Percentiles rank a stretch among this genome's conserved stretches.
Evolutionary conservation across 2,329 filamentous ascomycete species (phyloP).

Genomic region (Dothiorella sarmentorum): DNA sequence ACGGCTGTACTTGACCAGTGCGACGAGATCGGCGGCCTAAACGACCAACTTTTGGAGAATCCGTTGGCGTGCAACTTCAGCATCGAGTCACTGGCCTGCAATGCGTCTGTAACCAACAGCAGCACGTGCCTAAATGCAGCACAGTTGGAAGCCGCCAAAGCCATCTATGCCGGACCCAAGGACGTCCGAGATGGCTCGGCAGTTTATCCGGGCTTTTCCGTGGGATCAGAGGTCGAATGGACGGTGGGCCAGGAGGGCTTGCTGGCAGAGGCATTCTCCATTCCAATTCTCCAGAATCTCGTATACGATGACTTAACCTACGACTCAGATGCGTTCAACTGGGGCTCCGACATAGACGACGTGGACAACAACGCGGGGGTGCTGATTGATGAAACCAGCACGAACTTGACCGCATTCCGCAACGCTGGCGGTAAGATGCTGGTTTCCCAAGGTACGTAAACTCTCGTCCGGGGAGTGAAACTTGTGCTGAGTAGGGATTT

Average conservation of each 20-base stretch:
- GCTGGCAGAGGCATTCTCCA: constrained; percentile 35
- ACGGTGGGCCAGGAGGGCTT: constrained; percentile 32
- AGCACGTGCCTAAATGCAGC: constrained; percentile 31
- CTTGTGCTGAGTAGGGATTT: background rate
- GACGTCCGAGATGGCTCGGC: constrained; percentile 21
- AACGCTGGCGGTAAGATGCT: constrained; percentile 37
- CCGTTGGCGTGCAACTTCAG: constrained; percentile 38
- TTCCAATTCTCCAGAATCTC: constrained; percentile 43
- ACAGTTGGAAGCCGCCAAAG: constrained; percentile 32
- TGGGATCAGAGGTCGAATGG: constrained; percentile 42
- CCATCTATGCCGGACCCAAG: constrained; percentile 33
- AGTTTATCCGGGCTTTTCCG: constrained; percentile 41
- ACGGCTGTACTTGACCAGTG: constrained; percentile 36
- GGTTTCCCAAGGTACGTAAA: constrained; percentile 32
- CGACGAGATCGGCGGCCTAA: constrained; percentile 39
- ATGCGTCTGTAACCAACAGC: background rate
- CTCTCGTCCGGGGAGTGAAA: background rate
- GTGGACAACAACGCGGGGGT: constrained; percentile 33
- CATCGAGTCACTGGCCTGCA: constrained; percentile 32
- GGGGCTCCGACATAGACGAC: constrained; percentile 33
- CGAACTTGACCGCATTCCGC: constrained; percentile 31
- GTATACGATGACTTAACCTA: constrained; percentile 39
- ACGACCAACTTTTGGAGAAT: constrained; percentile 40
- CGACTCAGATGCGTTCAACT: constrained; percentile 36
- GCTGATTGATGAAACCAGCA: constrained; percentile 39